Evolutionary conservation across 305 asterid genomes (phyloP).

Genomic region (Fraxinus latifolia): DNA sequence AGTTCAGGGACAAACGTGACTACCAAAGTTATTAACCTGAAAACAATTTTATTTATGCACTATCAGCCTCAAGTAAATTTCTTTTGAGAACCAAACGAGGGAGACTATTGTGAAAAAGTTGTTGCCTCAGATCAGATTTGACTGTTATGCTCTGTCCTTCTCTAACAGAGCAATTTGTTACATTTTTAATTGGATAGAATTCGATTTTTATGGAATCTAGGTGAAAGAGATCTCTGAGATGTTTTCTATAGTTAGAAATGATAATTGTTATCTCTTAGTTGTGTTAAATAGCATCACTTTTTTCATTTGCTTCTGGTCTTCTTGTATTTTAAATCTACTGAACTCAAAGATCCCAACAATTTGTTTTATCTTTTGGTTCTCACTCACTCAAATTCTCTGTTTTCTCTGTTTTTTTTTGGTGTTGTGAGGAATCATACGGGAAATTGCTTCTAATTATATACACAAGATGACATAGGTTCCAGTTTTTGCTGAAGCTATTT

Average conservation of each 20-base stretch:
- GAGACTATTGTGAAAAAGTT: neutral
- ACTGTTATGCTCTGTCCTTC: neutral
- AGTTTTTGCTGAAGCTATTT: slow-evolving; percentile 16
- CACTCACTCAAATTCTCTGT: neutral
- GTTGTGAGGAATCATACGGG: neutral
- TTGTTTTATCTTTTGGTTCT: neutral
- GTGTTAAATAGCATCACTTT: neutral
- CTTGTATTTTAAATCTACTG: neutral
- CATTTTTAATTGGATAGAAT: neutral
- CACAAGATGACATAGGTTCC: slow-evolving; percentile 5
- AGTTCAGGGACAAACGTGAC: neutral
- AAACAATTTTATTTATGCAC: neutral
- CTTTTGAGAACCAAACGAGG: neutral
- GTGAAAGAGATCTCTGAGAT: neutral
- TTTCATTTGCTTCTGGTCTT: neutral
- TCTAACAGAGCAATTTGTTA: neutral
- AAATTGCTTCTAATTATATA: neutral
- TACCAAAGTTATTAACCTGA: neutral
- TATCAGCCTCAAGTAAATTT: neutral
- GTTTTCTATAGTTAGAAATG: neutral
- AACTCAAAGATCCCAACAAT: neutral
- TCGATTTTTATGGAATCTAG: neutral
- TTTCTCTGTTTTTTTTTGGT: neutral
- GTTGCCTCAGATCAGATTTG: neutral
- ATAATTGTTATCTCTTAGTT: neutral